Percentiles rank a stretch among this genome's conserved stretches.
Evolutionary conservation across 345 rosid genomes (phyloP).

Genomic region (Eutrema japonicum): DNA sequence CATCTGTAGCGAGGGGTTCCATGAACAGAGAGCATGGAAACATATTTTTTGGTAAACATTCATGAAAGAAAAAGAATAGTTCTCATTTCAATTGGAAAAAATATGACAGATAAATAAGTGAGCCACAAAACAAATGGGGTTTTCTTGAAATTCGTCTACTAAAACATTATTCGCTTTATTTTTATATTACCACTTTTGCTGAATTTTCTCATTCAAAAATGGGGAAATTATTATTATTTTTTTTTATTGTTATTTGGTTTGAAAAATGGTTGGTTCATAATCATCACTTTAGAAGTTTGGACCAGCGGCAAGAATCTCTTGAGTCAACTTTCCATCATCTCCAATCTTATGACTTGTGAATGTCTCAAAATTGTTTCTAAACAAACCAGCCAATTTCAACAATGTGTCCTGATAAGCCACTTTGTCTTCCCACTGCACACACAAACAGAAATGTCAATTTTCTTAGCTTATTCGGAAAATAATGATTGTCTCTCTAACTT

Average conservation of each 20-base stretch:
- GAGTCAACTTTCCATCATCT: constrained; percentile 65
- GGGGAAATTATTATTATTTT: background rate
- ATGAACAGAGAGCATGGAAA: background rate
- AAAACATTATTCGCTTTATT: constrained; percentile 12
- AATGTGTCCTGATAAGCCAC: constrained; percentile 67
- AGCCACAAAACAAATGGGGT: background rate
- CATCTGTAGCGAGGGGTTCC: background rate
- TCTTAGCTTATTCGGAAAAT: background rate
- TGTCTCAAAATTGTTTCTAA: constrained; percentile 75
- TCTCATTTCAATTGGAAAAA: constrained; percentile 21
- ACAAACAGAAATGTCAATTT: background rate
- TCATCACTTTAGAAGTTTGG: constrained; percentile 51
- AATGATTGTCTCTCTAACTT: constrained; percentile 34
- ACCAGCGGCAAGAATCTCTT: constrained; percentile 87
- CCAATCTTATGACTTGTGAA: constrained; percentile 87
- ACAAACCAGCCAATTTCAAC: constrained; percentile 83
- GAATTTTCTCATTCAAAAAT: background rate
- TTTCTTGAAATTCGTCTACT: background rate
- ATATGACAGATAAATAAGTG: background rate
- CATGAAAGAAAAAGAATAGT: constrained; percentile 15
- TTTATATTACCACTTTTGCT: background rate
- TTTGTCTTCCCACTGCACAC: constrained; percentile 79
- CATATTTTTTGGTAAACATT: background rate
- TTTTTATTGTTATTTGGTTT: background rate
- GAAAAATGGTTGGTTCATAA: background rate